phyloP scores from a whole-genome alignment of 768 basidiomycete genomes.

The Trametes cubensis region DNA sequence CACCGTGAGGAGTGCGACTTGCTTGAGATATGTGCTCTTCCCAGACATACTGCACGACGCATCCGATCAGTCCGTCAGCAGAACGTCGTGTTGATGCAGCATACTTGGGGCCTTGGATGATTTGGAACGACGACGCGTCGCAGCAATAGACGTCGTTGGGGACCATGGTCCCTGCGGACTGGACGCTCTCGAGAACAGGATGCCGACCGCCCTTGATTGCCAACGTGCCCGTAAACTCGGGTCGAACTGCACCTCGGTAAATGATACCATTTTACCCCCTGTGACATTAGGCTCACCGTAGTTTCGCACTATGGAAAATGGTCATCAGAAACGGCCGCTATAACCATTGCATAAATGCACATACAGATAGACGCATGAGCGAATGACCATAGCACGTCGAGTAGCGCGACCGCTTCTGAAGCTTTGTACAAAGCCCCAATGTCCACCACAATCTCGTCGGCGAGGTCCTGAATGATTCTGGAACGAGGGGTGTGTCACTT shows the following conservation, averaged over 20 bases:
- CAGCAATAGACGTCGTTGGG: constrained; percentile 92
- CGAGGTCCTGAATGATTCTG: constrained; percentile 81
- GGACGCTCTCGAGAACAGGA: constrained; percentile 79
- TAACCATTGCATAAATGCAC: constrained; percentile 29
- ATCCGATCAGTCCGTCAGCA: background rate
- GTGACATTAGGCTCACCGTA: constrained; percentile 42
- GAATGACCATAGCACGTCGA: constrained; percentile 92
- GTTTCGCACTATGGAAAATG: constrained; percentile 43
- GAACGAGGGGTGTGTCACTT: background rate
- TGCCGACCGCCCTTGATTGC: constrained; percentile 90
- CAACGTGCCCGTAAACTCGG: constrained; percentile 87
- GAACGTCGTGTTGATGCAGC: constrained; percentile 24
- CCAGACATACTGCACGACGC: constrained; percentile 63
- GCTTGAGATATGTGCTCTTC: constrained; percentile 92
- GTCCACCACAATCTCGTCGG: constrained; percentile 66
- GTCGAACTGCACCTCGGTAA: constrained; percentile 59
- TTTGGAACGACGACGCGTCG: constrained; percentile 82
- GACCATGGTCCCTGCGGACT: constrained; percentile 69
- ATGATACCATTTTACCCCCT: background rate
- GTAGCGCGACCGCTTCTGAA: constrained; percentile 87
- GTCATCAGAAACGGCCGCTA: background rate
- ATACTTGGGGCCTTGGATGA: constrained; percentile 90
- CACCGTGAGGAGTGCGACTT: constrained; percentile 78
- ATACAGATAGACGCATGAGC: constrained; percentile 80
- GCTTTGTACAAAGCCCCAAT: constrained; percentile 86